phyloP scores from a whole-genome alignment of 2,329 filamentous ascomycete species.

The Colletotrichum eleusines region DNA sequence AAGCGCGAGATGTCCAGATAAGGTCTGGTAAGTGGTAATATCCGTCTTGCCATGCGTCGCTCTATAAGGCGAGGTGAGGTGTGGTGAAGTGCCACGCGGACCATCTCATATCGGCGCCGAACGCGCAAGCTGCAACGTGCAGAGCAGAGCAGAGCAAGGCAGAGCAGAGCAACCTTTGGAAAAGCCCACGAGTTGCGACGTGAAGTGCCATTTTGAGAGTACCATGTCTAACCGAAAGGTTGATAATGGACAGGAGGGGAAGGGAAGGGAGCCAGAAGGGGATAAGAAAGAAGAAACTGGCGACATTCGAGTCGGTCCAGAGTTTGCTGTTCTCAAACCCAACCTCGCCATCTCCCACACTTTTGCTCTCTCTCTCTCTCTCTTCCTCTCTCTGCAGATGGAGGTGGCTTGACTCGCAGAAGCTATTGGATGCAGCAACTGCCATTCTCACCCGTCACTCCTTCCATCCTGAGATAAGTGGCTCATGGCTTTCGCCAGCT shows the following conservation, averaged over 20 bases:
- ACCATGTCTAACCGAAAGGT: conserved; percentile 28
- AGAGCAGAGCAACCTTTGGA: background rate
- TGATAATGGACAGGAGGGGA: conserved; percentile 7
- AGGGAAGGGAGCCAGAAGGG: conserved; percentile 4
- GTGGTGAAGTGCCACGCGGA: conserved; percentile 7
- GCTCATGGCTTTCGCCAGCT: background rate
- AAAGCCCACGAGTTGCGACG: conserved; percentile 20
- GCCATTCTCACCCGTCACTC: background rate
- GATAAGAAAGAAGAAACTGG: conserved; percentile 12
- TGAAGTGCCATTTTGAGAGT: conserved; percentile 22
- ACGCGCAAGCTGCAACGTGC: conserved; percentile 18
- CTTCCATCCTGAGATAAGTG: background rate
- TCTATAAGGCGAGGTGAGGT: background rate
- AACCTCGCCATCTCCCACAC: background rate
- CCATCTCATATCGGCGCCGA: conserved; percentile 18
- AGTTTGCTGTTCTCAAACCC: conserved; percentile 18
- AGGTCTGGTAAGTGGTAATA: conserved; percentile 15
- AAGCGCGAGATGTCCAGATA: conserved; percentile 34
- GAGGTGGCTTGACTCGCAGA: conserved; percentile 1
- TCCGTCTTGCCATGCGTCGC: no score
- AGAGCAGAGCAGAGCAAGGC: conserved; percentile 3
- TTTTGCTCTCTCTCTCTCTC: background rate
- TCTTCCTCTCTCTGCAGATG: background rate
- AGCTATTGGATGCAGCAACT: background rate
- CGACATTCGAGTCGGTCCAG: conserved; percentile 3